Conservation (phyloP, 1,284 basidiomycete genomes). For the Garcileccinum viscosum region DNA sequence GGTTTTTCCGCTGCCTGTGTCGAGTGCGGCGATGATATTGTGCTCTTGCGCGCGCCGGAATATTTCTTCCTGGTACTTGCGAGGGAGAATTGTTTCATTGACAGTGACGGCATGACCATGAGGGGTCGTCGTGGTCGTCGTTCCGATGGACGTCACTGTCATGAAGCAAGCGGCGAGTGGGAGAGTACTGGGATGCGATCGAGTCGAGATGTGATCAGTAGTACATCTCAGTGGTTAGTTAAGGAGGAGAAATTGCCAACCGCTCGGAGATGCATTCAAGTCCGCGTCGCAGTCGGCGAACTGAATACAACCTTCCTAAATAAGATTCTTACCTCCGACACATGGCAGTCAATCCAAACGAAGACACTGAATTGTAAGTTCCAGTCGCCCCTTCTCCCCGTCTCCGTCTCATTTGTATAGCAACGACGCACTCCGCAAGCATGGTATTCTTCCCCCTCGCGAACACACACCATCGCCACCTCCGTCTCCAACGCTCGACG, state of each 20-base stretch:
- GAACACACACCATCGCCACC: constrained; percentile 78
- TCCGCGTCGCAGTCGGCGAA: constrained; percentile 27
- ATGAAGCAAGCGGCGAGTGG: constrained; percentile 28
- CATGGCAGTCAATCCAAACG: constrained; percentile 79
- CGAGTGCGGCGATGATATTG: constrained; percentile 80
- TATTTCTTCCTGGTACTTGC: constrained; percentile 76
- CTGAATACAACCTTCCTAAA: constrained; percentile 42
- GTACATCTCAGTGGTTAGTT: constrained; percentile 24
- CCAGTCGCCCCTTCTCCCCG: not conserved
- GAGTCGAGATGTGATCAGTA: constrained; percentile 24
- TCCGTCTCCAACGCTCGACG: constrained; percentile 66
- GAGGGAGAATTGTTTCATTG: constrained; percentile 49
- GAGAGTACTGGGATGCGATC: constrained; percentile 19
- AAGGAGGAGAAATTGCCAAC: constrained; percentile 15
- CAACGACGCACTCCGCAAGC: constrained; percentile 90
- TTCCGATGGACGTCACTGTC: constrained; percentile 28
- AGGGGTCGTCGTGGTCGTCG: constrained; percentile 28
- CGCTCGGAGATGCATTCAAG: constrained; percentile 25
- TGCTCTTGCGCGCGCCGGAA: constrained; percentile 70
- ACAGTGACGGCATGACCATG: constrained; percentile 35
- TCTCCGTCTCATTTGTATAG: constrained; percentile 46
- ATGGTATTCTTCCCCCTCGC: constrained; percentile 87
- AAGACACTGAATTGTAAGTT: constrained; percentile 92
- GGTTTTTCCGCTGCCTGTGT: constrained; percentile 84
- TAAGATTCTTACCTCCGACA: constrained; percentile 18